Evolutionary conservation across 164 flowering plant genomes (phyloP), one percentile per base, ranked within the genome.

Genomic region (Umbellularia californica): DNA sequence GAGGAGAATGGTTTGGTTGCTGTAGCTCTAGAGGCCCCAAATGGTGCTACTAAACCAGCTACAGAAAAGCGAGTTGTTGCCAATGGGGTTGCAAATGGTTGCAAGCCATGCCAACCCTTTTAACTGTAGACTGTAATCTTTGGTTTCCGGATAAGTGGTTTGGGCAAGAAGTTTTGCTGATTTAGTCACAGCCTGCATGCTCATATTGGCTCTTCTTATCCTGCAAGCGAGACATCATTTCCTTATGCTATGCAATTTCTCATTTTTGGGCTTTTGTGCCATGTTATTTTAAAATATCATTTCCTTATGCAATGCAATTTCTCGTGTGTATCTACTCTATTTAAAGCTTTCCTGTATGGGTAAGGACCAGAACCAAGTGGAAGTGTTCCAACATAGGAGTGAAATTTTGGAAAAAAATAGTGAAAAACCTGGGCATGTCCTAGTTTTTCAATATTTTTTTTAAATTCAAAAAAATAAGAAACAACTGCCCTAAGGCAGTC

Each of bases 51-150:
- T 62, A 85, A 85, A 63, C 81, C 85, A 25, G 82, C 69, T 17
- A 70, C n/a, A n/a, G n/a, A n/a, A n/a, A n/a, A n/a, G n/a, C n/a
- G n/a, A n/a, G 71, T 75, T 20, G 65, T 80, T 7, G 72, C 82
- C 14, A 80, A 86, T 75, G 84, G 85, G 15, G 65, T 83, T 72
- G 80, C 84, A 27, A 85, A 85, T 76, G 85, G 84, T 62, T 85
- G 85, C 83, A 84, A 86, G 69, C 17, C 20, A 10, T 14, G 2
- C 47, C 52, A 4, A 4, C 72, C 33, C 30, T 62, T 17, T 9
- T 64, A 13, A 19, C 28, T 10, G 63, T 27, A 27, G 27, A 27
- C 27, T 27, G 27, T 2, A 28, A 72, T 65, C 19, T 17, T 58
- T 24, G 81, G 81, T 52, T 64, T 72, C 50, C 24, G 14, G 33